phyloP scores from a whole-genome alignment of 345 rosid genomes.

The Orychophragmus violaceus region DNA sequence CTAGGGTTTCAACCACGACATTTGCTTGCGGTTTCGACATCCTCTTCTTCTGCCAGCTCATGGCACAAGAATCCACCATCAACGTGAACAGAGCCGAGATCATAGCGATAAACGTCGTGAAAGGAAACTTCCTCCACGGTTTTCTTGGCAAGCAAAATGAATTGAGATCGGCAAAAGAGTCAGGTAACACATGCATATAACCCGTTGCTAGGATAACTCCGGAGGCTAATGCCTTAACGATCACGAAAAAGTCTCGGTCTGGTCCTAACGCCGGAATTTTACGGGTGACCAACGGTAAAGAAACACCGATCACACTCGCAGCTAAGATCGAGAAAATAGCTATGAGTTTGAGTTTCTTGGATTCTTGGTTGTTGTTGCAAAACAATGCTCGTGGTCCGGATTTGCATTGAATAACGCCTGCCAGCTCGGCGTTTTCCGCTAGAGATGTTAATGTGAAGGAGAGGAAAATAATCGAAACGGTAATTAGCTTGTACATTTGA shows the following conservation, averaged over 20 bases:
- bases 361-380: slow-evolving; percentile 23
- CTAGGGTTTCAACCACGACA: neutral
- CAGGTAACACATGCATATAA: slow-evolving; percentile 47
- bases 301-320: slow-evolving; percentile 34
- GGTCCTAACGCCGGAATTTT: slow-evolving; percentile 21
- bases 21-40: neutral
- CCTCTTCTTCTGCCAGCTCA: slow-evolving; percentile 27
- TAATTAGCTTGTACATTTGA: neutral
- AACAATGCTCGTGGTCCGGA: neutral
- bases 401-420: slow-evolving; percentile 6
- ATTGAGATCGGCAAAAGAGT: slow-evolving; percentile 24
- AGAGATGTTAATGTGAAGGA: neutral
- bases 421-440: neutral
- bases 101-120: slow-evolving; percentile 41
- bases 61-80: slow-evolving; percentile 38
- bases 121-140: slow-evolving; percentile 44
- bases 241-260: slow-evolving; percentile 2
- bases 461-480: slow-evolving; percentile 3
- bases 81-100: slow-evolving; percentile 33
- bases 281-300: slow-evolving; percentile 26
- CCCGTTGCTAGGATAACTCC: slow-evolving; percentile 45
- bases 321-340: slow-evolving; percentile 32
- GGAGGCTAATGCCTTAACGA: slow-evolving; percentile 4
- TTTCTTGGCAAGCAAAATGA: slow-evolving; percentile 30
- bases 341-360: slow-evolving; percentile 28